Evolutionary conservation across 768 basidiomycete species (phyloP).

Genomic region (Hygrophoropsis aurantiaca): DNA sequence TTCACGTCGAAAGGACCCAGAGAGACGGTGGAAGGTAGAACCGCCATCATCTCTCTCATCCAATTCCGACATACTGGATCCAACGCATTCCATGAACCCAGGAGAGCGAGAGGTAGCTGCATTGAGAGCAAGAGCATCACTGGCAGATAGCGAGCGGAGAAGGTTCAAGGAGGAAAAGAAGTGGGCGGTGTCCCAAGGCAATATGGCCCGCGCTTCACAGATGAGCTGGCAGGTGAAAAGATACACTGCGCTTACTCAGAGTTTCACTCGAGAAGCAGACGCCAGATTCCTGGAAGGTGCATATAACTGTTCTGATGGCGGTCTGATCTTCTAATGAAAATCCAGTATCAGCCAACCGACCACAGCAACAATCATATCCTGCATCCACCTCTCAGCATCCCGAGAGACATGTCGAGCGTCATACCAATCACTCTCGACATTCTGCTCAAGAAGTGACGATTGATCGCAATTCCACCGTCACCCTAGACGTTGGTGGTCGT

Average conservation of each 20-base stretch:
- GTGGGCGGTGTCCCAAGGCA: conserved; percentile 82
- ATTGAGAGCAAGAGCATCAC: conserved; percentile 71
- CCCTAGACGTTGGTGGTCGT: conserved; percentile 25
- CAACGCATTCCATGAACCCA: conserved; percentile 56
- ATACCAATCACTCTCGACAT: conserved; percentile 29
- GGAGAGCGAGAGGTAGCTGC: conserved; percentile 74
- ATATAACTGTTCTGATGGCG: neutral
- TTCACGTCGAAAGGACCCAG: conserved; percentile 25
- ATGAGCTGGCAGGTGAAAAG: conserved; percentile 84
- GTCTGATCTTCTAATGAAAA: conserved; percentile 2
- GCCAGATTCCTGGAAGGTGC: conserved; percentile 63
- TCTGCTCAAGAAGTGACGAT: conserved; percentile 22
- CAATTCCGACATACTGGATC: conserved; percentile 62
- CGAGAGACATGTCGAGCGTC: conserved; percentile 20
- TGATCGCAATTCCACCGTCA: conserved; percentile 27
- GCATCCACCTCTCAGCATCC: conserved; percentile 18
- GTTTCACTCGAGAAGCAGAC: conserved; percentile 79
- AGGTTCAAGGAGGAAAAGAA: conserved; percentile 84
- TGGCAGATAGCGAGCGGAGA: conserved; percentile 81
- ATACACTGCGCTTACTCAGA: conserved; percentile 77
- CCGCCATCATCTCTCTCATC: conserved; percentile 66
- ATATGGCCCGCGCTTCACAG: conserved; percentile 70
- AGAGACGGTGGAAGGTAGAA: conserved; percentile 33
- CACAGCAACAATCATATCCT: conserved; percentile 15
- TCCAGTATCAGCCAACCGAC: conserved; percentile 26